Evolutionary conservation across 768 basidiomycete genomes (phyloP).

Genomic region (Auricularia cornea): DNA sequence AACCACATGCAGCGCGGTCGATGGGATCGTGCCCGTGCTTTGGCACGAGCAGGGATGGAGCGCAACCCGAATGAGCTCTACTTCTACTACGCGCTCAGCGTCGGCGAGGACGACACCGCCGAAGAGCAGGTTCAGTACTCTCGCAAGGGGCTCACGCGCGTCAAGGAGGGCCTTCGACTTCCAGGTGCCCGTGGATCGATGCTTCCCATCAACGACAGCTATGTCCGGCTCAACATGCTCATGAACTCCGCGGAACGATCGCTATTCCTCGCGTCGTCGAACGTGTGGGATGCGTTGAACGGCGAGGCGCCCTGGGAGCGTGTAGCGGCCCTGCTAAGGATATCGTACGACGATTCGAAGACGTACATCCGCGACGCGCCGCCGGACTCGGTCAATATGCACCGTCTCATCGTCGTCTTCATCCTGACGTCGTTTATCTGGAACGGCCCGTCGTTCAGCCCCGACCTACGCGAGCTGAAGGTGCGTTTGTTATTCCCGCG

Average conservation of each 20-base stretch:
- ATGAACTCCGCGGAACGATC: conserved; percentile 58
- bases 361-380: conserved; percentile 46
- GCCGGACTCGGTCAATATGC: conserved; percentile 54
- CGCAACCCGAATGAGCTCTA: conserved; percentile 54
- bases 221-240: conserved; percentile 47
- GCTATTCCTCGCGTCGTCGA: conserved; percentile 41
- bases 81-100: conserved; percentile 53
- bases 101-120: conserved; percentile 39
- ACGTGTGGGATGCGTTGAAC: background rate
- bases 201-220: conserved; percentile 35
- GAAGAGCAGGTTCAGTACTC: conserved; percentile 59
- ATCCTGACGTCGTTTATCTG: conserved; percentile 45
- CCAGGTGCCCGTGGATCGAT: conserved; percentile 57
- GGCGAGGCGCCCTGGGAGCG: conserved; percentile 41
- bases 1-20: conserved; percentile 42
- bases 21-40: conserved; percentile 32
- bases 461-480: conserved; percentile 42
- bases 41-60: conserved; percentile 38
- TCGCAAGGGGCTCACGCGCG: conserved; percentile 41
- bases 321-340: conserved; percentile 51
- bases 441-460: conserved; percentile 40
- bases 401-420: conserved; percentile 51
- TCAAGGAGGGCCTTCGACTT: conserved; percentile 46
- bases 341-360: conserved; percentile 53
- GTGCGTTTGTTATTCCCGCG: conserved; percentile 22